Evolutionary conservation across 2,329 filamentous ascomycete genomes (phyloP).

Genomic region (Colletotrichum abscissum): DNA sequence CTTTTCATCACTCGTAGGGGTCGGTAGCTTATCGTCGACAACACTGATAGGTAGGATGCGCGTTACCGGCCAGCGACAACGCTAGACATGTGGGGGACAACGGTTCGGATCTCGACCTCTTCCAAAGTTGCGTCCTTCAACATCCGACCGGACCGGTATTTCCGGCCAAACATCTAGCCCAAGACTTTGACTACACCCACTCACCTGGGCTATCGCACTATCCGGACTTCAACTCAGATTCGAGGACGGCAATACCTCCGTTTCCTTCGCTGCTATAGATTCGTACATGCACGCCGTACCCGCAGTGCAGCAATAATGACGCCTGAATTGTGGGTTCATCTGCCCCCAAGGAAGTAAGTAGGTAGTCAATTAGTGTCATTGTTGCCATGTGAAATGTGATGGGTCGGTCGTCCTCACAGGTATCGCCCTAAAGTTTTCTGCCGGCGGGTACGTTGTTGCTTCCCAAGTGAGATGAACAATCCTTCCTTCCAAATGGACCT

Average conservation of each 20-base stretch:
- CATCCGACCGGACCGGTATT: not conserved
- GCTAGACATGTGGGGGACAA: not conserved
- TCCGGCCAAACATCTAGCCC: not conserved
- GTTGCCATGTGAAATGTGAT: not conserved
- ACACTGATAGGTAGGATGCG: slow-evolving; percentile 1
- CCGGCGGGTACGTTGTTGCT: not conserved
- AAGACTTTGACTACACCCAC: not conserved
- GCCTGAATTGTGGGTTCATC: not conserved
- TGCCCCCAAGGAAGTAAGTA: not conserved
- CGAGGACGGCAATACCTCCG: not conserved
- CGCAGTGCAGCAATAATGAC: not conserved
- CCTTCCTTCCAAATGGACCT: not conserved
- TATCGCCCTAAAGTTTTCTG: not conserved
- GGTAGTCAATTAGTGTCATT: not conserved
- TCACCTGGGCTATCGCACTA: too few species aligned
- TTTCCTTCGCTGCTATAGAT: not conserved
- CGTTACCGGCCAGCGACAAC: not conserved
- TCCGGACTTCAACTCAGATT: not conserved
- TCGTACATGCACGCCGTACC: not conserved
- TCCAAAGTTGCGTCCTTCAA: not conserved
- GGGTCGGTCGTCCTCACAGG: not conserved
- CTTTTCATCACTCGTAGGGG: not conserved
- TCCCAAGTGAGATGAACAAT: not conserved
- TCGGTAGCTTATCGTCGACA: not conserved
- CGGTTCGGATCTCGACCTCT: not conserved